Percentiles rank a stretch among this genome's conserved stretches.
phyloP scores from a whole-genome alignment of 176 grass and related monocot species.

The Aegilops bicornis region DNA sequence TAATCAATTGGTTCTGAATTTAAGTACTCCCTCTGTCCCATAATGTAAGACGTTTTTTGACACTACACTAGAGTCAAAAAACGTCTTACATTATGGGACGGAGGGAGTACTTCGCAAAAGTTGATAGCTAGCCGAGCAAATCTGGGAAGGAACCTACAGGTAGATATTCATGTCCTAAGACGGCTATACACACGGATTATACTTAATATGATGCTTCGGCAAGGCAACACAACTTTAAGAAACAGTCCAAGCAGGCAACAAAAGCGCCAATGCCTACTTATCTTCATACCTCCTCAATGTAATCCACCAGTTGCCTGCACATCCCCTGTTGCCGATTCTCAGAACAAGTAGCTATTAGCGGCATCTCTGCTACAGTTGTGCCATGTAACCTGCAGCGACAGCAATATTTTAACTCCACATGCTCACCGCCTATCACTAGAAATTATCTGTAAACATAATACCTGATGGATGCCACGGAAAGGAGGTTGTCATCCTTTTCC shows the following conservation, averaged over 20 bases:
- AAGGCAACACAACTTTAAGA: neutral
- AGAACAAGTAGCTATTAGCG: constrained; percentile 67
- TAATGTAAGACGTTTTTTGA: too few species aligned
- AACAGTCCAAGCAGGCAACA: neutral
- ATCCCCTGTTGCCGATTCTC: constrained; percentile 75
- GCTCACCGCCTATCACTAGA: neutral
- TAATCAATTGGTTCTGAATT: constrained; percentile 1
- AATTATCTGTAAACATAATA: constrained; percentile 26
- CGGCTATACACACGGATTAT: constrained; percentile 1
- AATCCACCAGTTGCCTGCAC: constrained; percentile 66
- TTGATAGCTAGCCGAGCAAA: neutral
- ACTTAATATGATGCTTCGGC: neutral
- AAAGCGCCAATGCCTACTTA: neutral
- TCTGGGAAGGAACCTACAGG: neutral
- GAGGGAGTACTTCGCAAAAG: neutral
- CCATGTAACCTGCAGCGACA: constrained; percentile 64
- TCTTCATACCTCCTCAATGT: constrained; percentile 65
- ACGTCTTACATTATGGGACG: too few species aligned
- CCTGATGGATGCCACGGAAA: constrained; percentile 92
- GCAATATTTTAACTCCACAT: constrained; percentile 25
- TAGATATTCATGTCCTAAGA: constrained; percentile 12
- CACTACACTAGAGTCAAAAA: too few species aligned
- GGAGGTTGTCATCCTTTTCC: constrained; percentile 80
- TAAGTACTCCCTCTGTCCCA: neutral
- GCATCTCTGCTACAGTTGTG: constrained; percentile 74